These are phyloP conservation scores for Axilococcus clingmanii DNA, from an alignment of 139 green algal genomes.

Conservation along the genomic window DNA sequence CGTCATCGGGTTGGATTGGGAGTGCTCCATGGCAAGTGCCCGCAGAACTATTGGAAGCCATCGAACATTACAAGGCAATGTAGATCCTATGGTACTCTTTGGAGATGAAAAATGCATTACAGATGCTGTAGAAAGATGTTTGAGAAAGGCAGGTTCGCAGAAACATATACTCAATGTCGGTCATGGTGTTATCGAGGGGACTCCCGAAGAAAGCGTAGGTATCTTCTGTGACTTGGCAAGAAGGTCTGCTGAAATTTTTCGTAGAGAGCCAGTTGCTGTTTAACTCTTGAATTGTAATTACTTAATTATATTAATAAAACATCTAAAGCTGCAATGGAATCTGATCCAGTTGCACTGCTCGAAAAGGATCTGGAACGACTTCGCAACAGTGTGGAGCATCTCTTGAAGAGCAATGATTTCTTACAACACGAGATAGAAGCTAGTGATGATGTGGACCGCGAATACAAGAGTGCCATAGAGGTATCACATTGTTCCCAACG, in stretches of 20 bases:
- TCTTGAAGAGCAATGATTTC: constrained; percentile 1
- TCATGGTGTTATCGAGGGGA: constrained; percentile 86
- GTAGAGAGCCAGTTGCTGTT: not conserved
- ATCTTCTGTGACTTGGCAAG: constrained; percentile 82
- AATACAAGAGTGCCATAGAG: constrained; percentile 24
- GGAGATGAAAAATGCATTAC: constrained; percentile 56
- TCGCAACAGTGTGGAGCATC: constrained; percentile 1
- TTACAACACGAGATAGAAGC: constrained; percentile 6
- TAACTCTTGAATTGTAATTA: not conserved
- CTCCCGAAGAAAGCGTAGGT: constrained; percentile 80
- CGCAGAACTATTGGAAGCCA: constrained; percentile 43
- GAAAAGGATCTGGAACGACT: not conserved
- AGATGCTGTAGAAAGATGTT: constrained; percentile 42
- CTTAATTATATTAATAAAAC: not conserved
- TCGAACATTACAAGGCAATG: constrained; percentile 57
- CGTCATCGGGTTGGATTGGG: constrained; percentile 92
- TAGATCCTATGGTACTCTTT: constrained; percentile 94
- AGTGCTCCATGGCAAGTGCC: constrained; percentile 60
- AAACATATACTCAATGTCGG: constrained; percentile 90
- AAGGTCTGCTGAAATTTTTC: constrained; percentile 30
- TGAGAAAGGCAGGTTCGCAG: constrained; percentile 42
- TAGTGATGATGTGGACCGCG: constrained; percentile 3
- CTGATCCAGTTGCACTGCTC: not conserved
- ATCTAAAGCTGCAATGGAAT: not conserved
- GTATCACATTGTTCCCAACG: too few relatives aligned